phyloP scores from a whole-genome alignment of 495 filamentous ascomycete species.

The Penicillium canescens region DNA sequence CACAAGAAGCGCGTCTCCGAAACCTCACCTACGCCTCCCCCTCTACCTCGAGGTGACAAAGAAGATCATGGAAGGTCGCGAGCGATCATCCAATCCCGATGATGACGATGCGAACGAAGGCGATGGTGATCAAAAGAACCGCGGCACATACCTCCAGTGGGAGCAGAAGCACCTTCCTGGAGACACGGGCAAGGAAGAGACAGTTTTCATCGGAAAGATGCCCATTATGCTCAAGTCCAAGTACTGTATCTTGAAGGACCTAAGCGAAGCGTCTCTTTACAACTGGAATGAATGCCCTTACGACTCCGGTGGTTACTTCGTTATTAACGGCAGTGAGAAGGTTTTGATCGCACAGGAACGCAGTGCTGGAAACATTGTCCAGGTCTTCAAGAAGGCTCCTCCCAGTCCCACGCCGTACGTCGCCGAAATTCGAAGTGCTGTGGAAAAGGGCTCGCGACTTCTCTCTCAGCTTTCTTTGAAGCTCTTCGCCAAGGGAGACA shows the following conservation, averaged over 20 bases:
- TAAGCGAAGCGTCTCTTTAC: constrained; percentile 79
- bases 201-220: constrained; percentile 87
- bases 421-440: constrained; percentile 92
- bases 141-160: constrained; percentile 52
- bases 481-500: constrained; percentile 80
- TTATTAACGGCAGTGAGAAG: constrained; percentile 99
- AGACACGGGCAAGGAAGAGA: constrained; percentile 63
- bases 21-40: constrained; percentile 91
- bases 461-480: constrained; percentile 89
- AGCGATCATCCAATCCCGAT: constrained; percentile 59
- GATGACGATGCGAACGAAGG: constrained; percentile 49
- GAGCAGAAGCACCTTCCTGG: constrained; percentile 55
- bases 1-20: constrained; percentile 89
- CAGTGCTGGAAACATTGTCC: constrained; percentile 95
- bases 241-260: constrained; percentile 81
- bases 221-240: constrained; percentile 97
- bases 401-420: constrained; percentile 86
- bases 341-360: constrained; percentile 97
- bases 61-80: constrained; percentile 76
- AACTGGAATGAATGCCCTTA: constrained; percentile 93
- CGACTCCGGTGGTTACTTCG: constrained; percentile 97
- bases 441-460: constrained; percentile 92
- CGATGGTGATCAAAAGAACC: constrained; percentile 42
- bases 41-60: constrained; percentile 84
- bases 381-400: constrained; percentile 95